phyloP scores from a whole-genome alignment of 345 rosid species.

The Pugionium cornutum region DNA sequence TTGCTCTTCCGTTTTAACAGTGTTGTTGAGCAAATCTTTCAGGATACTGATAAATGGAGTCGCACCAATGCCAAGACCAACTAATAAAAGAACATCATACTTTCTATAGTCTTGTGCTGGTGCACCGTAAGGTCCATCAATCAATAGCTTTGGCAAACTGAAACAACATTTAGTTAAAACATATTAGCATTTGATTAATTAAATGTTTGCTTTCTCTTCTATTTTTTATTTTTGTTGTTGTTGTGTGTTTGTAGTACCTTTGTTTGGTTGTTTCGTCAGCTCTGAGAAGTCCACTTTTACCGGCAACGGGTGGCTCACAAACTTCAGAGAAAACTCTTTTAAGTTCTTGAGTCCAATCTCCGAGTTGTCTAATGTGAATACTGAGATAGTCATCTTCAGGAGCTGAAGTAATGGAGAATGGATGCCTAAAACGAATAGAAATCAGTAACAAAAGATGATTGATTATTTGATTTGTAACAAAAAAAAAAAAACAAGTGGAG shows the following conservation, averaged over 20 bases:
- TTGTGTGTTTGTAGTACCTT: slow-evolving; percentile 47
- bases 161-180: slow-evolving; percentile 19
- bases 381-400: slow-evolving; percentile 93
- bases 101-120: slow-evolving; percentile 93
- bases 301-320: slow-evolving; percentile 79
- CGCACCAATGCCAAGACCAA: slow-evolving; percentile 98
- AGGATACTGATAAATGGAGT: slow-evolving; percentile 97
- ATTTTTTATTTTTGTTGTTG: background rate
- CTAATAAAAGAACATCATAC: slow-evolving; percentile 85
- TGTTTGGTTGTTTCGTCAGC: slow-evolving; percentile 92
- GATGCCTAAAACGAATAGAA: slow-evolving; percentile 68
- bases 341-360: slow-evolving; percentile 99
- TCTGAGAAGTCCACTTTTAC: slow-evolving; percentile 96
- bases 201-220: background rate
- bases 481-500: slow-evolving; percentile 10
- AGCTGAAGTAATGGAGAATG: slow-evolving; percentile 97
- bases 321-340: slow-evolving; percentile 78
- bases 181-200: slow-evolving; percentile 5
- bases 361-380: slow-evolving; percentile 90
- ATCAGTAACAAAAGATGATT: slow-evolving; percentile 3
- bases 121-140: slow-evolving; percentile 98
- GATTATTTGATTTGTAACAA: background rate
- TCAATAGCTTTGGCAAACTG: slow-evolving; percentile 93
- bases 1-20: slow-evolving; percentile 83
- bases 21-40: slow-evolving; percentile 90